phyloP scores from a whole-genome alignment of 352 stramenopile species.

The Globisporangium iwayamae region DNA sequence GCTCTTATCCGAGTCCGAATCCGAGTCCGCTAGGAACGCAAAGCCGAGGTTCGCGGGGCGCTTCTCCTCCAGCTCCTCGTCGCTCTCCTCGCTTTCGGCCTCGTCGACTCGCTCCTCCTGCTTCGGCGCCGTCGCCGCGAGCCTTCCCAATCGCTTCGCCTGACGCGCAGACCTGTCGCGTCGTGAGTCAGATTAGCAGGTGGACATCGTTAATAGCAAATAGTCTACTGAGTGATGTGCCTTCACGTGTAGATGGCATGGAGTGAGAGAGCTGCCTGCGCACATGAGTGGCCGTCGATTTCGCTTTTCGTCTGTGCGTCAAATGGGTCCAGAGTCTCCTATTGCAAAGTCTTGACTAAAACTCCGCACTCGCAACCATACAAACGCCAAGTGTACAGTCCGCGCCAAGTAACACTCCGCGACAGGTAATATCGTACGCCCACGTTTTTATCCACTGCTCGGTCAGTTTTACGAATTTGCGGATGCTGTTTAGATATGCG shows the following conservation, averaged over 20 bases:
- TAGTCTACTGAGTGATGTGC: not conserved
- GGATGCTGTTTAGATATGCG: too few species aligned
- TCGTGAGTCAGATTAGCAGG: not conserved
- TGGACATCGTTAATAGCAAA: too few species aligned
- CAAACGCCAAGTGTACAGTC: too few species aligned
- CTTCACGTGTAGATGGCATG: not conserved
- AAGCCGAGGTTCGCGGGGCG: constrained; percentile 54
- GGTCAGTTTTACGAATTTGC: too few species aligned
- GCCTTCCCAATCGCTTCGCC: constrained; percentile 57
- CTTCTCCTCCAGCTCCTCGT: constrained; percentile 55
- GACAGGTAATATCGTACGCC: too few species aligned
- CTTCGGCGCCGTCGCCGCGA: constrained; percentile 45
- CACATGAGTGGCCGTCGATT: not conserved
- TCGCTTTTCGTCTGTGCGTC: not conserved
- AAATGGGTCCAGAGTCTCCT: too few species aligned
- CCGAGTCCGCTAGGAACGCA: constrained; percentile 65
- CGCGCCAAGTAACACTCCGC: too few species aligned
- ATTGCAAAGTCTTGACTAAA: too few species aligned
- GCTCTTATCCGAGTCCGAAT: constrained; percentile 43
- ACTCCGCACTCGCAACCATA: too few species aligned
- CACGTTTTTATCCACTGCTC: too few species aligned
- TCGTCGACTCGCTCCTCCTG: constrained; percentile 13
- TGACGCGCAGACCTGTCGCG: constrained; percentile 69
- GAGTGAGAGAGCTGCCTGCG: not conserved
- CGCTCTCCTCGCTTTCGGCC: constrained; percentile 19